phyloP scores from a whole-genome alignment of 257 asterid species.

The Solanum tarijense region DNA sequence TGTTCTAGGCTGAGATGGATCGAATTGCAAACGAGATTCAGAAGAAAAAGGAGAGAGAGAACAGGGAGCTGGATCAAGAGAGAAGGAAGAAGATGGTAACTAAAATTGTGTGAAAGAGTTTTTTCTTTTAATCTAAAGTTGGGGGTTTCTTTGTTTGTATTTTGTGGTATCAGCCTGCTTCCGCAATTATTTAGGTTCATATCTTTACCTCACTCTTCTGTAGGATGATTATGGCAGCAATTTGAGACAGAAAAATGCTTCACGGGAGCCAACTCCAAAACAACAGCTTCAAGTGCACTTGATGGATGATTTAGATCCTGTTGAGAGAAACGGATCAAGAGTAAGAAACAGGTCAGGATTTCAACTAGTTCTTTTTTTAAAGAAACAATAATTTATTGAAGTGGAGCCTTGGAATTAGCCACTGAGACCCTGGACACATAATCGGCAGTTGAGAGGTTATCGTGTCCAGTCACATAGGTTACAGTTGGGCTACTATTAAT shows the following conservation, averaged over 20 bases:
- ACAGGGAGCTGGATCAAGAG: constrained; percentile 54
- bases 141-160: constrained; percentile 32
- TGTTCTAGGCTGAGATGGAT: constrained; percentile 78
- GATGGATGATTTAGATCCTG: constrained; percentile 36
- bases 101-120: constrained; percentile 31
- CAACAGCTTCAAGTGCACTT: constrained; percentile 29
- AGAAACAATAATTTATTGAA: background rate
- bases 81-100: constrained; percentile 58
- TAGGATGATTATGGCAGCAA: constrained; percentile 62
- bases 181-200: constrained; percentile 97
- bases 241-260: constrained; percentile 25
- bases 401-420: background rate
- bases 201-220: constrained; percentile 96
- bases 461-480: background rate
- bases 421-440: background rate
- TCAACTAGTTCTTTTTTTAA: background rate
- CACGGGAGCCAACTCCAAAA: constrained; percentile 30
- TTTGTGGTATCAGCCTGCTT: constrained; percentile 82
- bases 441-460: background rate
- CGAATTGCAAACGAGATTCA: constrained; percentile 66
- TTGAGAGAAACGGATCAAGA: constrained; percentile 46
- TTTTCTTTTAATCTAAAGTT: constrained; percentile 7
- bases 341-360: constrained; percentile 48
- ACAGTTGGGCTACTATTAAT: background rate
- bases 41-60: constrained; percentile 73